Base-by-base conservation (phyloP, 2,329 filamentous ascomycete genomes). In the Chaetomium globosum region DNA sequence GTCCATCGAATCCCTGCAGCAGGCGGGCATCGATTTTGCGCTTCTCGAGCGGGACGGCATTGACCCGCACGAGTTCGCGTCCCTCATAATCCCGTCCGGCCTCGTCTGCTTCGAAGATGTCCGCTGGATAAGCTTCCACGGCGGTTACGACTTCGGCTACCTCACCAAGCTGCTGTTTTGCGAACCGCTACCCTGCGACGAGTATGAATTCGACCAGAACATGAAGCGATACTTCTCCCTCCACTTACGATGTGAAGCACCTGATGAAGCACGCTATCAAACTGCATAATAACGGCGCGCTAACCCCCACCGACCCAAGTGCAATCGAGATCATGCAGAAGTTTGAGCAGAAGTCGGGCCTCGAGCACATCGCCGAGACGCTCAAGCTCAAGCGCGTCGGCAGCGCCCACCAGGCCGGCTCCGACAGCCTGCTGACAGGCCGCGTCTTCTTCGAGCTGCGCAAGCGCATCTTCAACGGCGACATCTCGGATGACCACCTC, bases 111-210 rank as follows among this genome's bases (percentile, higher is more conserved):
- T 91, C 69, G 89, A 95, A 48, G 88, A 96, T 65, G 91, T 97
- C 63, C 89, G 92, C 76, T 99, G 95, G 95, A 91, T 99, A 69
- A 96, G 92, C 4, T 98, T 98, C 79, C 95, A 99, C 77, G 95
- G 92, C 31, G 95, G 94, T 67, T 99, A 99, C 78, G 95, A 99
- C 80, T 98, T 99, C 78, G 95, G 93, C 57, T 98, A 98, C 74
- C 83, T 99, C 55, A 93, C 96, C 74, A 99, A 99, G 80, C 88
- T 97, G 65, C 88, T 99, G 76, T 89, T 91, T 64, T 91, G 91
- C 78, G 85, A 88, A 70, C 87, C 89, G 53, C 83, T 99, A 8
- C 95, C 95, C 0, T 91, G 93, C 71, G 92, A 96, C 71, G 95
- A 98, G 76, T 85, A 89, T 58, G 89, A 95, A 69, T 99, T 98